Conservation (phyloP, 768 basidiomycete genomes). For the Lyophyllum atratum region DNA sequence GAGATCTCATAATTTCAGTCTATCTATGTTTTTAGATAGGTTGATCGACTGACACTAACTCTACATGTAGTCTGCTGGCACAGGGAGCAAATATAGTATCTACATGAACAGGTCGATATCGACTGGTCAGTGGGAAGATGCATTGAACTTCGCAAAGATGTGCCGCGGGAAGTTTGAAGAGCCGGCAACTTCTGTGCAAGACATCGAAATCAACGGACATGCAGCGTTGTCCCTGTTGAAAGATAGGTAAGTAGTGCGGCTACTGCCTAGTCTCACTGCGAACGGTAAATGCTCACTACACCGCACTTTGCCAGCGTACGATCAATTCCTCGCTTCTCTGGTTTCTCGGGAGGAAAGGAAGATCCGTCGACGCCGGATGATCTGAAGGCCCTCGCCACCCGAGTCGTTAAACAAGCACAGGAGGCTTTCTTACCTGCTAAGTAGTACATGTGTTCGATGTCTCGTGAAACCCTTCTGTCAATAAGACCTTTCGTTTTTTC, state of each 20-base stretch:
- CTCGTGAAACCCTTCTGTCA: too few species aligned
- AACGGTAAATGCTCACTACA: not conserved
- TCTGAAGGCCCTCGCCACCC: too few species aligned
- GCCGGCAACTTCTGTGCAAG: not conserved
- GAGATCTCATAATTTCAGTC: too few species aligned
- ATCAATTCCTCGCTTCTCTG: not conserved
- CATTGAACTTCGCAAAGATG: not conserved
- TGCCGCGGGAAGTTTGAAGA: not conserved
- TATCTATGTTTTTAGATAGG: too few species aligned
- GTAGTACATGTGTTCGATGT: too few species aligned
- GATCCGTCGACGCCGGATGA: not conserved
- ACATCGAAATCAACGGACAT: not conserved
- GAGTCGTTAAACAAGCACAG: too few species aligned
- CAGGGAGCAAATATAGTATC: too few species aligned
- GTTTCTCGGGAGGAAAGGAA: not conserved
- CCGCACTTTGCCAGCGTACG: not conserved
- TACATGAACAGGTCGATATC: too few species aligned
- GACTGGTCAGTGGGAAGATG: not conserved
- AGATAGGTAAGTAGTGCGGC: not conserved
- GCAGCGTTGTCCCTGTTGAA: not conserved
- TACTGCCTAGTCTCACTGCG: not conserved
- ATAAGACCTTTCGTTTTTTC: too few species aligned
- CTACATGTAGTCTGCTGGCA: too few species aligned
- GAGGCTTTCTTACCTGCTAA: too few species aligned
- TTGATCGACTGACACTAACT: not conserved